A percentile compares a stretch with the other conserved stretches of the same genome.
Evolutionary conservation across 2,329 filamentous ascomycete species (phyloP).

Genomic region (Penicillium oxalicum): DNA sequence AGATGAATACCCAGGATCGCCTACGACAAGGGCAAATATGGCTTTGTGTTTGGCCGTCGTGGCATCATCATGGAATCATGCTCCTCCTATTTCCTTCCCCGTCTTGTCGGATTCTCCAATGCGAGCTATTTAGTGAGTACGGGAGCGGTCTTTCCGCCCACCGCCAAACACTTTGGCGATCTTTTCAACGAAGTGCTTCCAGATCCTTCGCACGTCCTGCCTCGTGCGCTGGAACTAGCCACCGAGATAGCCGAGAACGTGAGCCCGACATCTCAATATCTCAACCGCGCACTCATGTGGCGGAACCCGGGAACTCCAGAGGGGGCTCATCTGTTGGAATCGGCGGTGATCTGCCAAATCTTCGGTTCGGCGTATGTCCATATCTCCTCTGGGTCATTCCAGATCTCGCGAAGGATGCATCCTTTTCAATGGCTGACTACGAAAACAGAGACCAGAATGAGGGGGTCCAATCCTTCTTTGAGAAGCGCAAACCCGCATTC

Average conservation of each 20-base stretch:
- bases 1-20: constrained; percentile 39
- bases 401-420: too few relatives aligned
- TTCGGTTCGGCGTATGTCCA: constrained; percentile 29
- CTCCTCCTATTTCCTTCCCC: constrained; percentile 65
- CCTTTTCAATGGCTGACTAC: constrained; percentile 2
- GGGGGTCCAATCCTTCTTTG: constrained; percentile 62
- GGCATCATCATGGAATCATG: constrained; percentile 69
- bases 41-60: constrained; percentile 66
- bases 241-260: constrained; percentile 62
- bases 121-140: constrained; percentile 50
- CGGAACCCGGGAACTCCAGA: constrained; percentile 52
- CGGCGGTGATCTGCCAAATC: constrained; percentile 35
- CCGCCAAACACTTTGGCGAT: constrained; percentile 45
- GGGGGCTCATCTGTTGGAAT: constrained; percentile 64
- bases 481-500: constrained; percentile 62
- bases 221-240: constrained; percentile 60
- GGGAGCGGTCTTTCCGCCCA: constrained; percentile 50
- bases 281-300: constrained; percentile 70
- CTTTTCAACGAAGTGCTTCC: constrained; percentile 63
- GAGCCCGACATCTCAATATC: constrained; percentile 55
- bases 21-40: constrained; percentile 57
- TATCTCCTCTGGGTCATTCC: too few relatives aligned
- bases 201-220: constrained; percentile 54
- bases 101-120: constrained; percentile 53
- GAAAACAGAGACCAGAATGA: constrained; percentile 57